Base-by-base conservation (phyloP, 2,329 filamentous ascomycete genomes). In the Fusarium sacchari region DNA sequence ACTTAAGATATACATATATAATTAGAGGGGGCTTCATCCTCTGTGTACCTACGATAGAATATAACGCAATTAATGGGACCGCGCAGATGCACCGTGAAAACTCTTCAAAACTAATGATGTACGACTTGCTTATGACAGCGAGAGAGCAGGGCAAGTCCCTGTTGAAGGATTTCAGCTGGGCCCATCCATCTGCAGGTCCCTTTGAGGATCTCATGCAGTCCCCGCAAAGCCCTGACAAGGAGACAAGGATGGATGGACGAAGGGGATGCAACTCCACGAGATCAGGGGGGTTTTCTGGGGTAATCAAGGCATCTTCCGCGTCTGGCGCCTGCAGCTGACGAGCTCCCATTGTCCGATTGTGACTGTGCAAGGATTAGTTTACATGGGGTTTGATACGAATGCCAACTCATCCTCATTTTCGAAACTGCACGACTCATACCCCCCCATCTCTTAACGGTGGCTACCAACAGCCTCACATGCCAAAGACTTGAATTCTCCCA, bases 181-280 rank as follows among this genome's bases (percentile, higher is more conserved):
- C 40, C 43, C 11, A 28, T 32, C 24, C 18, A 26, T 17, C 49
- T 62, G 59, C 46, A 62, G 46, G 32, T 60, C 57, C 49, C 43
- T 56, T 30, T 24, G 32, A 26, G 55, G 52, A 42, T 47, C 64
- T 47, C 50, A n/a, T 44, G 42, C 47, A 50, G 32, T 32, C 69
- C 66, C 69, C 72, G 56, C 61, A 58, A 64, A 36, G 47, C 52
- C 43, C 61, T 73, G 64, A 57, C 69, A 34, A 67, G 72, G 72
- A 55, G 64, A 57, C 69, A 34, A 67, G 72, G 72, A 55, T 67
- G 42, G 42, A 58, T 64, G 62, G 72, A 59, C 40, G 67, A 73
- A 64, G 59, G 72, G 71, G 28, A 58, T 58, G 39, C 47, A 67
- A 67, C 40, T 39, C 53, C 56, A 65, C 43, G 28, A 47, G 28